phyloP scores from a whole-genome alignment of 169 alveolate species.

The Eimeria falciformis region DNA sequence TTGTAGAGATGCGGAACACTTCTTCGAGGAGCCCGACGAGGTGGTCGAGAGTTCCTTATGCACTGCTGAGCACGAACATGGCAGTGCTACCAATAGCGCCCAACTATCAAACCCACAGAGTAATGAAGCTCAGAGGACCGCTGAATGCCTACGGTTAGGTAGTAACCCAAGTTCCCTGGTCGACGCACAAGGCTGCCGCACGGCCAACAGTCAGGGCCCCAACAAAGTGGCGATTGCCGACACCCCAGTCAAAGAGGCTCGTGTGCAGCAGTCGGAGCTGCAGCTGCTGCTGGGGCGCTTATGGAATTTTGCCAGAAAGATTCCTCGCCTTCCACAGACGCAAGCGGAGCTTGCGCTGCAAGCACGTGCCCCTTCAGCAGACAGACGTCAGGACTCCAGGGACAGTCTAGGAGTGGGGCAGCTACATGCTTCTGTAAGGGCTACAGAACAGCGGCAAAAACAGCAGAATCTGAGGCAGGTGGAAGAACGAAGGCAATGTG shows the following conservation, averaged over 20 bases:
- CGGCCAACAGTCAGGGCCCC: neutral
- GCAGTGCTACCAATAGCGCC: too few relatives aligned
- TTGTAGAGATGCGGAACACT: neutral
- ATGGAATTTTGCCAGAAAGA: neutral
- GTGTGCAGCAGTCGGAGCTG: constrained; percentile 19
- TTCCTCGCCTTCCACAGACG: neutral
- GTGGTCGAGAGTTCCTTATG: too few relatives aligned
- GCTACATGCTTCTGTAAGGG: neutral
- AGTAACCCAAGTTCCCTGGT: too few relatives aligned
- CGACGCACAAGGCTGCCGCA: neutral
- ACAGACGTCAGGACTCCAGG: neutral
- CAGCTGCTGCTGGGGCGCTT: constrained; percentile 45
- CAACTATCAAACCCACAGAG: too few relatives aligned
- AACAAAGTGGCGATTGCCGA: neutral
- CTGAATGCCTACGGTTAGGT: too few relatives aligned
- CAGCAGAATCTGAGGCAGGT: neutral
- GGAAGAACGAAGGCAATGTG: neutral
- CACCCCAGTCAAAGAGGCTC: neutral
- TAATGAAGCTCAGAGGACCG: too few relatives aligned
- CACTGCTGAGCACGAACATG: too few relatives aligned
- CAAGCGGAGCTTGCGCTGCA: neutral
- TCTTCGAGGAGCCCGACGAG: too few relatives aligned
- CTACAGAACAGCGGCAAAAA: neutral
- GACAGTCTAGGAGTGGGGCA: neutral
- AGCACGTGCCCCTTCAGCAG: neutral